phyloP scores from a whole-genome alignment of 2,329 filamentous ascomycete species.

The Aureobasidium sp. region DNA sequence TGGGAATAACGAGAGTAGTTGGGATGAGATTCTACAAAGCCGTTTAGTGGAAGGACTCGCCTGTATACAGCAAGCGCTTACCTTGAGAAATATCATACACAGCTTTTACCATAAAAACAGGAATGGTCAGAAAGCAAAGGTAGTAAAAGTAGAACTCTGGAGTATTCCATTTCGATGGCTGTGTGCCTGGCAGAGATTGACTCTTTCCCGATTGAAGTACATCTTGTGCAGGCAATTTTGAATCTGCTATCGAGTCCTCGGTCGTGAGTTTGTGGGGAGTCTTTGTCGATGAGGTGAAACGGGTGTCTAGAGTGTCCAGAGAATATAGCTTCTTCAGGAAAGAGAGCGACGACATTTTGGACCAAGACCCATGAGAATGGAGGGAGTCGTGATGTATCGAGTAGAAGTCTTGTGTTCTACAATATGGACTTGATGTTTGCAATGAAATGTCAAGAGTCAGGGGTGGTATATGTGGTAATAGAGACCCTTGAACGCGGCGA shows the following conservation, averaged over 20 bases:
- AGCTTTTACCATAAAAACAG: conserved; percentile 79
- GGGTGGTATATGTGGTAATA: not conserved
- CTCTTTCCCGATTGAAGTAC: conserved; percentile 22
- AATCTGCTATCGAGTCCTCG: conserved; percentile 8
- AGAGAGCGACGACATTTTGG: conserved; percentile 10
- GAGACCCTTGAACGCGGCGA: not conserved
- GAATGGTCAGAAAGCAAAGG: conserved; percentile 64
- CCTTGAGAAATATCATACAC: conserved; percentile 77
- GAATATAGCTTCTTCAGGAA: conserved; percentile 50
- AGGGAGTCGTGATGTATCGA: no score
- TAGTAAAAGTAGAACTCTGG: conserved; percentile 80
- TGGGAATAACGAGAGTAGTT: conserved; percentile 66
- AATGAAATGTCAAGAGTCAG: not conserved
- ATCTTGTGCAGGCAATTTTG: conserved; percentile 17
- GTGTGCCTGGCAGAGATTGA: conserved; percentile 28
- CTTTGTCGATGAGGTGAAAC: conserved; percentile 62
- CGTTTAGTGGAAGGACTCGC: not conserved
- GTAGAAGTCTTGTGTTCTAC: no score
- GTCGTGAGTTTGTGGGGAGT: conserved; percentile 37
- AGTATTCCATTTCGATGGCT: conserved; percentile 73
- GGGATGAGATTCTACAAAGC: conserved; percentile 60
- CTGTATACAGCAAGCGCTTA: conserved; percentile 27
- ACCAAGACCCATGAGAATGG: not conserved
- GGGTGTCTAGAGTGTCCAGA: conserved; percentile 60
- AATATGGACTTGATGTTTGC: no score